Base-by-base conservation (phyloP, 139 green algal genomes). In the Mesostigma viride region DNA sequence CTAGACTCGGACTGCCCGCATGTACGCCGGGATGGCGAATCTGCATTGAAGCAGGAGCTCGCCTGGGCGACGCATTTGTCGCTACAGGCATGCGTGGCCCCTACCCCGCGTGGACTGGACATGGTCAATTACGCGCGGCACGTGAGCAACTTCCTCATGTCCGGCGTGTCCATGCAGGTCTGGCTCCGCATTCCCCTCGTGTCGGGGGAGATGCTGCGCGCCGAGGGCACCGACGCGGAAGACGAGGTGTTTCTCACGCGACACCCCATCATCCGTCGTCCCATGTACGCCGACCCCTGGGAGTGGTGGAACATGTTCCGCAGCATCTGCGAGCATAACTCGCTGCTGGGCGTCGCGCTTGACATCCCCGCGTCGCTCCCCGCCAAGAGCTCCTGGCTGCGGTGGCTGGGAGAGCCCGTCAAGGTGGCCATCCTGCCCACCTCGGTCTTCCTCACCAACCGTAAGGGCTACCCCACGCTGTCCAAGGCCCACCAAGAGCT, bases 31-130 rank as follows among this genome's bases (percentile, higher is more conserved):
- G 72, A 84, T 62, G 89, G 81, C 44, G 71, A 79, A 51, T 68
- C 71, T 0, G 81, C 85, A 0, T 75, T 97, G 34, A 57, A 70
- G 27, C 75, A 88, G 65, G 84, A 98, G 81, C 85, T 98, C 46
- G 83, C 66, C 1, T 98, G 92, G 92, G 92, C 91, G 4, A 79
- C 77, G 4, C 89, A 96, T 78, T 74, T 96, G 24, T 87, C 84
- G 2, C 70, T 96, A 60, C 89, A 96, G 69, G 69, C 69, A 34
- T 73, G 63, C 28, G 31, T 75, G 62, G 45, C 74, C 64, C 69
- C 69, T 3, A 73, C 79, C 4, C 77, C 81, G 3, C 72, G 71
- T 2, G 60, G 58, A 11, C 47, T 76, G 31, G 22, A 59, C 11
- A 77, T 64, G 11, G 70, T 79, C 31, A 89, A 91, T 75, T 90